Conservation (phyloP, 2,329 filamentous ascomycete species). For the Aureobasidium leucospermi region DNA sequence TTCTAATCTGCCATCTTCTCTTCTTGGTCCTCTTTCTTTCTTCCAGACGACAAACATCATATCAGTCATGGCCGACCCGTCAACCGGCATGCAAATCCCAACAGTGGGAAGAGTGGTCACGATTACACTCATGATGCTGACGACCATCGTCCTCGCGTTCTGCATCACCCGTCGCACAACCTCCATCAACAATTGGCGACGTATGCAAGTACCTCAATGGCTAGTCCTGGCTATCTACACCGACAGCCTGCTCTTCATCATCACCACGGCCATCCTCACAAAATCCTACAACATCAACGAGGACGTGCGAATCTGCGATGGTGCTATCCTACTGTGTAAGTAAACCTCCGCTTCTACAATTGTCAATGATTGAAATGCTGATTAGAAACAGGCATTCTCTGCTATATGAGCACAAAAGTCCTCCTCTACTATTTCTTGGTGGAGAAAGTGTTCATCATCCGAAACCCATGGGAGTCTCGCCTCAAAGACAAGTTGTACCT, state of each 20-base stretch:
- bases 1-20: no score
- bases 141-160: neutral
- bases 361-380: neutral
- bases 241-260: slow-evolving; percentile 3
- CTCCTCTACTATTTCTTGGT: neutral
- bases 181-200: neutral
- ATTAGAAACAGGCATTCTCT: neutral
- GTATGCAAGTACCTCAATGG: neutral
- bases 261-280: neutral
- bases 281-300: neutral
- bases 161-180: neutral
- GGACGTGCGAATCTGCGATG: neutral
- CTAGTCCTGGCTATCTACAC: slow-evolving; percentile 1
- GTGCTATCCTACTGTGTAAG: slow-evolving; percentile 1
- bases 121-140: neutral
- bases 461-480: neutral
- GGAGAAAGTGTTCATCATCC: slow-evolving; percentile 1
- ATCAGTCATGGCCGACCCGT: neutral
- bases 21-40: neutral
- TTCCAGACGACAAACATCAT: neutral
- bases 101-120: neutral
- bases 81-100: neutral
- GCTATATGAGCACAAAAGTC: neutral
- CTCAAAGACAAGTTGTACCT: slow-evolving; percentile 3
- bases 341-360: no score